Evolutionary conservation across 495 filamentous ascomycete species (phyloP), one percentile per base, ranked within the genome.

Genomic region (Daldinia loculata): DNA sequence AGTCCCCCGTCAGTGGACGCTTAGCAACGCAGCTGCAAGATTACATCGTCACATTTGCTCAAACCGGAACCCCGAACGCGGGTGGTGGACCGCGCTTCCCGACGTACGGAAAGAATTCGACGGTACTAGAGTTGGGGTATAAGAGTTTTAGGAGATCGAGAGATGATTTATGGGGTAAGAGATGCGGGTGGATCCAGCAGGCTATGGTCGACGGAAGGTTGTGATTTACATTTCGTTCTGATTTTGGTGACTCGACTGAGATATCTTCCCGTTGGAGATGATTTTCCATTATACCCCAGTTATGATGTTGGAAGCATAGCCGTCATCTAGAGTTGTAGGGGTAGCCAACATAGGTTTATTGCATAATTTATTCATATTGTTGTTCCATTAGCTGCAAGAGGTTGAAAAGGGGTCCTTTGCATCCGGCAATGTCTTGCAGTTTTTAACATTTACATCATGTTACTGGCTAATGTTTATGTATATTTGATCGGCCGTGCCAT

Each of bases 31-130:
- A 79, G 6, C 74, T 91, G 75, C 89, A 91, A 76, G 80, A 87
- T 22, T 91, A 86, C 70, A 82, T 91, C 41, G 86, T 85, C 0
- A 82, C 77, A 63, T 92, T 91, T 66, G 85, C 79, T 11, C 71
- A 75, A 60, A 81, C 9, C 1, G 76, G 78, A 2, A 61, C 72
- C 48, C 78, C 79, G 6, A 80, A 80, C 60, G 29, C 11, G 14
- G 56, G 43, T 4, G 43, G 15, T 4, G 9, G n/a, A 14, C 19
- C 61, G 27, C 15, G 14, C 8, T 75, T 75, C 34, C 70, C 70
- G 15, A 22, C 30, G 19, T 75, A 75, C 26, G 77, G 77, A 6
- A 0, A 4, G 1, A 63, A 58, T 22, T 56, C 39, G 1, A 57
- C 22, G 22, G 22, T 76, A 2, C 19, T 74, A 36, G 48, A 72